Percentiles rank a stretch among this genome's conserved stretches.
Evolutionary conservation across 257 asterid genomes (phyloP).

Genomic region (Pogostemon cablin): DNA sequence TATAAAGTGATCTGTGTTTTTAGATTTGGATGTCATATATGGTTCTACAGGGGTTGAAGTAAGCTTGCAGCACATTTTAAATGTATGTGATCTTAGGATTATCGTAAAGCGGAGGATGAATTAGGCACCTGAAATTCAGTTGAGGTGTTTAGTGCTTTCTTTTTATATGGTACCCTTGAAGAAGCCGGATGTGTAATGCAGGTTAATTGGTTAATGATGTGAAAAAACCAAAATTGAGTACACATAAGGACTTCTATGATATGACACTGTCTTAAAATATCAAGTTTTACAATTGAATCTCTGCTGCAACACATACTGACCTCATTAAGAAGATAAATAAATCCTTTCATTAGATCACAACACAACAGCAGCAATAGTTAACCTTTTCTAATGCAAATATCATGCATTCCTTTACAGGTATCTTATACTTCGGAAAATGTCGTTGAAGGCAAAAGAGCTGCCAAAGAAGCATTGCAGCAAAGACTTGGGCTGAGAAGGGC

Average conservation of each 20-base stretch:
- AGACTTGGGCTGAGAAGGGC: slow-evolving; percentile 73
- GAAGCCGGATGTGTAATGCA: background rate
- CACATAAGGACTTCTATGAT: background rate
- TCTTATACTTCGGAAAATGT: slow-evolving; percentile 88
- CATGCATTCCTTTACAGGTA: slow-evolving; percentile 51
- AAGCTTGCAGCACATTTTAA: too few relatives aligned
- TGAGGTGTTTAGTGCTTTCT: background rate
- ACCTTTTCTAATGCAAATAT: slow-evolving; percentile 36
- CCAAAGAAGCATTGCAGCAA: slow-evolving; percentile 92
- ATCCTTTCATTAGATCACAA: background rate
- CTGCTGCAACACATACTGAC: background rate
- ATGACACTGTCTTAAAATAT: too few relatives aligned
- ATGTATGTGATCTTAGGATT: too few relatives aligned
- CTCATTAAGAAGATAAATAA: slow-evolving; percentile 14
- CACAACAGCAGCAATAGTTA: background rate
- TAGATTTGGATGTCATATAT: too few relatives aligned
- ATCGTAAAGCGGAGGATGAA: background rate
- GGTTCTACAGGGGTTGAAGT: too few relatives aligned
- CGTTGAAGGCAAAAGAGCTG: slow-evolving; percentile 91
- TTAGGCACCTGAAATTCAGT: background rate
- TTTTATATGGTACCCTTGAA: background rate
- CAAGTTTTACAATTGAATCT: too few relatives aligned
- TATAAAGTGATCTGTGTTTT: too few relatives aligned
- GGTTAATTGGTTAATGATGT: slow-evolving; percentile 3
- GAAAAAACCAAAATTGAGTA: background rate